These are phyloP conservation scores for Kurtzmaniella cleridarum DNA, from an alignment of 805 yeast species.

Conservation along the genomic window DNA sequence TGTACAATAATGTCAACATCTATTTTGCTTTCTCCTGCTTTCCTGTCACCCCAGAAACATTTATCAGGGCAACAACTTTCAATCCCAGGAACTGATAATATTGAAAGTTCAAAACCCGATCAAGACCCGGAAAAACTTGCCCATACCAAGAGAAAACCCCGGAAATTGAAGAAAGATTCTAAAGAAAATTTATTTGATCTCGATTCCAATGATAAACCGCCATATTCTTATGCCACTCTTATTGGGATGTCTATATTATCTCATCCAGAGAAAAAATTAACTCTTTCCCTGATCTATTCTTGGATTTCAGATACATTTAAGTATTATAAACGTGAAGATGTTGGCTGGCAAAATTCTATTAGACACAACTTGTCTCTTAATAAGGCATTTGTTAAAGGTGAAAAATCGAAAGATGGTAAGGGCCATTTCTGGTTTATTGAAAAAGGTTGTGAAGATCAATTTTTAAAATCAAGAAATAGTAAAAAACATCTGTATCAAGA, in stretches of 20 bases:
- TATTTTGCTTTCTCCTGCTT: conserved; percentile 32
- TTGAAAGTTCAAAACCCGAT: too few relatives aligned
- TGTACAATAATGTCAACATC: conserved; percentile 3
- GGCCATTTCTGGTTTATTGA: conserved; percentile 93
- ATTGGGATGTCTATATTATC: conserved; percentile 90
- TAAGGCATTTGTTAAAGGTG: conserved; percentile 88
- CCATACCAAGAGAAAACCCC: conserved; percentile 26
- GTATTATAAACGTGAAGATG: conserved; percentile 77
- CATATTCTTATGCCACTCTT: conserved; percentile 87
- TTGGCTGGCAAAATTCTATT: conserved; percentile 97
- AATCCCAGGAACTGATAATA: too few relatives aligned
- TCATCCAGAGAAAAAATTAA: conserved; percentile 48
- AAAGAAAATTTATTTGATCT: conserved; percentile 39
- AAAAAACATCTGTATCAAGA: conserved; percentile 41
- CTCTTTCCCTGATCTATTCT: conserved; percentile 66
- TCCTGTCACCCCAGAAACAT: conserved; percentile 41
- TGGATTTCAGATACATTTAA: conserved; percentile 89
- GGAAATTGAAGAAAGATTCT: conserved; percentile 21
- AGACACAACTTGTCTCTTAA: conserved; percentile 90
- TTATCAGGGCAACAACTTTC: conserved; percentile 3
- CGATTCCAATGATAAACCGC: conserved; percentile 69
- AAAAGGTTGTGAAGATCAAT: conserved; percentile 76
- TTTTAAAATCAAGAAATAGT: conserved; percentile 56
- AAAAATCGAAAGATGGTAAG: conserved; percentile 83
- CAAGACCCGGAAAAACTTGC: too few relatives aligned